Conservation (phyloP, 2,329 filamentous ascomycete genomes). For the Microdochium nivale region DNA sequence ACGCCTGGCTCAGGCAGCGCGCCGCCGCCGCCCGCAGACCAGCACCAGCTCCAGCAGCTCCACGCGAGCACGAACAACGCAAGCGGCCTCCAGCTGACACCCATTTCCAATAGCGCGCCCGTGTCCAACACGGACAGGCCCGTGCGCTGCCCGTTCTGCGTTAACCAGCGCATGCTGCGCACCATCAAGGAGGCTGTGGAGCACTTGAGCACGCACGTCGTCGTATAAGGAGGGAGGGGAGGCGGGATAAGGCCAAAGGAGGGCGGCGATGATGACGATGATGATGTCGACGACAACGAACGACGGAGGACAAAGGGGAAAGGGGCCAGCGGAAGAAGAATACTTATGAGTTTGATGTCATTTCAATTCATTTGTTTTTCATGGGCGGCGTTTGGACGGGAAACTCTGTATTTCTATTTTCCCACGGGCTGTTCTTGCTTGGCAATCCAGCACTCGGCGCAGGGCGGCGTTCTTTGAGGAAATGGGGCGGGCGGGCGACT, state of each 20-base stretch:
- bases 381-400: no score
- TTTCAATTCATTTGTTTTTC: no score
- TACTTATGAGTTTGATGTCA: no score
- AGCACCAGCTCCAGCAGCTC: slow-evolving; percentile 13
- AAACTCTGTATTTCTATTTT: no score
- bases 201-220: slow-evolving; percentile 53
- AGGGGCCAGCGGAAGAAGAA: no score
- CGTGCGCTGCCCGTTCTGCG: slow-evolving; percentile 50
- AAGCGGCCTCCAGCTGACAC: slow-evolving; percentile 41
- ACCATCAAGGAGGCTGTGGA: slow-evolving; percentile 55
- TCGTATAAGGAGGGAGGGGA: slow-evolving; percentile 29
- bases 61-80: slow-evolving; percentile 4
- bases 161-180: slow-evolving; percentile 52
- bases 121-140: slow-evolving; percentile 38
- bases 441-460: no score
- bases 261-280: neutral
- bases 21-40: slow-evolving; percentile 6
- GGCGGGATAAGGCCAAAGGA: neutral
- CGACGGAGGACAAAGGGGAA: no score
- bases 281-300: no score
- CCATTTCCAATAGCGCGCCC: slow-evolving; percentile 41
- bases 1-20: slow-evolving; percentile 14
- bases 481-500: no score
- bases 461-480: no score
- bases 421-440: no score